phyloP scores from a whole-genome alignment of 108 stramenopile genomes.

The Fistulifera pelliculosa region DNA sequence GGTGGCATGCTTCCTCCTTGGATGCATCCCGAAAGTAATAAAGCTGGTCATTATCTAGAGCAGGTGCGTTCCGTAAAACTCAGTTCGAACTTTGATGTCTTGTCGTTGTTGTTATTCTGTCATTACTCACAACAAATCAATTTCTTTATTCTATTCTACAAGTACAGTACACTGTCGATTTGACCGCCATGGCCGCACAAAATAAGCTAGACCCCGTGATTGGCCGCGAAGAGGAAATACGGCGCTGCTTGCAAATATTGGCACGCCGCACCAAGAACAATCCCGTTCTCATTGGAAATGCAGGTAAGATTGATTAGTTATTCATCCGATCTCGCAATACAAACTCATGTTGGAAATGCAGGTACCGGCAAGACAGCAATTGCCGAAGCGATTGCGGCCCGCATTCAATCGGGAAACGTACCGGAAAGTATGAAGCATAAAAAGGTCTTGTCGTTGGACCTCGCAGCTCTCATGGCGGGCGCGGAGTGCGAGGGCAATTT shows the following conservation, averaged over 20 bases:
- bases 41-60: too few relatives aligned
- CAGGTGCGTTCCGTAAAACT: too few relatives aligned
- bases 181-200: slow-evolving; percentile 58
- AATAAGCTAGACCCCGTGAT: slow-evolving; percentile 92
- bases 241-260: slow-evolving; percentile 86
- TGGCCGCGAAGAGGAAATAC: slow-evolving; percentile 93
- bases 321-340: not conserved
- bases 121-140: too few relatives aligned
- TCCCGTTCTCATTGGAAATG: slow-evolving; percentile 90
- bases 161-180: slow-evolving; percentile 74
- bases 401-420: slow-evolving; percentile 58
- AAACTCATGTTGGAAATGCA: slow-evolving; percentile 68
- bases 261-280: slow-evolving; percentile 92
- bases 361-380: slow-evolving; percentile 53
- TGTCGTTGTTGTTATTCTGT: too few relatives aligned
- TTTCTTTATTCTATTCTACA: too few relatives aligned
- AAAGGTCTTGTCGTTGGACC: slow-evolving; percentile 78
- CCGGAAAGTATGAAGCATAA: slow-evolving; percentile 72
- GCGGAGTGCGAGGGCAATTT: slow-evolving; percentile 93
- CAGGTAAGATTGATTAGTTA: too few relatives aligned
- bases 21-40: too few relatives aligned
- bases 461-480: slow-evolving; percentile 80
- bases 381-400: slow-evolving; percentile 76
- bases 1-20: too few relatives aligned
- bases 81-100: too few relatives aligned